These are phyloP conservation scores for Ceratopteris richardii DNA, from an alignment of 75 land plant species.

Conservation along the genomic window DNA sequence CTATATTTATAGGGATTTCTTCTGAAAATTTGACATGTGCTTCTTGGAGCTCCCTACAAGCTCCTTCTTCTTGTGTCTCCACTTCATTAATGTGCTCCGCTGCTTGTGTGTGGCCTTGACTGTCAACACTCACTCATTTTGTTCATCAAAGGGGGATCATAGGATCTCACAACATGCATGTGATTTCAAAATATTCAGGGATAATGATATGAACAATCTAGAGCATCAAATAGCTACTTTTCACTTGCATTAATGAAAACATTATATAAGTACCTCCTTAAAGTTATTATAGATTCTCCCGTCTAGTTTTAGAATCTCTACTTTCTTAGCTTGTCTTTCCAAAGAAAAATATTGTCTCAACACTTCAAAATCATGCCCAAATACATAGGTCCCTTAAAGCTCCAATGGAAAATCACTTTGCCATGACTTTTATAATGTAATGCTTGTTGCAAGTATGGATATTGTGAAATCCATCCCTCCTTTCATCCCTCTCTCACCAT, in stretches of 20 bases:
- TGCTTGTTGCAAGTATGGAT: no score
- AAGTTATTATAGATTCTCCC: constrained; percentile 80
- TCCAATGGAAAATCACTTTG: constrained; percentile 76
- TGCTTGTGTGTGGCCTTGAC: no score
- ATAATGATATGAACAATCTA: background rate
- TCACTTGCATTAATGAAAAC: background rate
- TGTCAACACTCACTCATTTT: no score
- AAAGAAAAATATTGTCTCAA: constrained; percentile 75
- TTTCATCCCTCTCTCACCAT: no score
- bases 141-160: background rate
- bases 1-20: no score
- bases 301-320: constrained; percentile 72
- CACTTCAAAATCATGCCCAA: constrained; percentile 82
- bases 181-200: background rate
- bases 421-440: constrained; percentile 79
- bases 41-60: no score
- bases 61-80: no score
- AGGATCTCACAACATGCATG: background rate
- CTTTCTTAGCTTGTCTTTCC: constrained; percentile 75
- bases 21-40: no score
- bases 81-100: no score
- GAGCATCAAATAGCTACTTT: background rate
- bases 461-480: no score
- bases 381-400: constrained; percentile 69
- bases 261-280: constrained; percentile 56